phyloP scores from a whole-genome alignment of 179 eudicot species.

The Silene noctiflora region DNA sequence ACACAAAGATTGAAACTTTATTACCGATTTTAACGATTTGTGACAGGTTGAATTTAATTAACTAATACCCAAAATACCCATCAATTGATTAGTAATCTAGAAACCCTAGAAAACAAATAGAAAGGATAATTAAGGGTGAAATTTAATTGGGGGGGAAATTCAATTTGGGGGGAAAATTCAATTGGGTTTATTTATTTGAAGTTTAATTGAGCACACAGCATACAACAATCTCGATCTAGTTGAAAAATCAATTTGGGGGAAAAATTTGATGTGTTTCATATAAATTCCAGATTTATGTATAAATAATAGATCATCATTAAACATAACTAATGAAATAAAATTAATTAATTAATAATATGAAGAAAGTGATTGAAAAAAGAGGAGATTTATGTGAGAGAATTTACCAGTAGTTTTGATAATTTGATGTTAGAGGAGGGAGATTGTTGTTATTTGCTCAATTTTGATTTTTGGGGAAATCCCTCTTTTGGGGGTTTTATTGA shows the following conservation, averaged over 20 bases:
- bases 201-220: conserved; percentile 7
- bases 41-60: background rate
- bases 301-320: background rate
- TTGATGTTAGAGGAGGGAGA: background rate
- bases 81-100: background rate
- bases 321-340: background rate
- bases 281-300: background rate
- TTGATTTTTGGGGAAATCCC: background rate
- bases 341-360: background rate
- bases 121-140: background rate
- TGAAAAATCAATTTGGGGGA: background rate
- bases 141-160: background rate
- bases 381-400: conserved; percentile 11
- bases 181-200: too few species aligned
- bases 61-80: background rate
- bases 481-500: background rate
- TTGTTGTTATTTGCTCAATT: conserved; percentile 1
- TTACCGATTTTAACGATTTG: background rate
- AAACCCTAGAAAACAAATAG: conserved; percentile 8
- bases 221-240: conserved; percentile 16
- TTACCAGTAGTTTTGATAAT: conserved; percentile 7
- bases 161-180: too few species aligned
- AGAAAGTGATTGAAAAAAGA: conserved; percentile 8
- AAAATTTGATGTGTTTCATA: background rate
- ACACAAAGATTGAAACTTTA: background rate